Evolutionary conservation across 164 flowering plant species (phyloP), one percentile per base, ranked within the genome.

Genomic region (Euptelea pleiosperma): DNA sequence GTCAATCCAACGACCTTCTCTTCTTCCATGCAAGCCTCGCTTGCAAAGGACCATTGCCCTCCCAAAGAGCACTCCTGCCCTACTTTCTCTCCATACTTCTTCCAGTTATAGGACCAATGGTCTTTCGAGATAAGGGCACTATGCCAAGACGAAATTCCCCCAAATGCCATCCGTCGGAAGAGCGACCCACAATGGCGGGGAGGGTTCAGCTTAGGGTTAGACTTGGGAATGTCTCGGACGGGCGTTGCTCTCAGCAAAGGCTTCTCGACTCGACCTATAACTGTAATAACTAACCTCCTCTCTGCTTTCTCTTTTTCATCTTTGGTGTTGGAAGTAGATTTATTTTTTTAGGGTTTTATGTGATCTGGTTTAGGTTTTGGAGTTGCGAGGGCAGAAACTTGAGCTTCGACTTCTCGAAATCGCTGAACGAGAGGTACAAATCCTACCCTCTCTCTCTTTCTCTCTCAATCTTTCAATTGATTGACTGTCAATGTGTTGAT

Each of bases 211-310:
- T 64, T 87, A 26, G 96, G 98, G 19, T 74, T 92, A 10, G 98
- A 92, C 65, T 65, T 85, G 66, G 98, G 98, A 40, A 40, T 67
- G 62, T 72, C 93, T 52, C 83, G 91, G 50, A 91, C 98, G 14
- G 96, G 98, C 43, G 73, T 91, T 58, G 98, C 98, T 42, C 65
- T 89, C 31, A 83, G 98, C 71, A 92, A 87, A 74, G 98, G 95
- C 71, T 92, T 76, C 79, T 57, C 79, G 0, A 28, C 79, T 63
- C 92, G 93, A 36, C 98, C 98, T 34, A 77, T 91, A 34, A 78
- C 92, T 30, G 98, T 90, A 74, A 35, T 24, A 9, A 36, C 50
- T 57, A 16, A 16, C 25, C 39, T 33, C 33, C 43, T 36, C n/a
- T 8, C 39, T 45, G 8, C 9, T 4, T 22, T 21, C 15, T 21